A percentile compares a stretch with the other conserved stretches of the same genome.
phyloP scores from a whole-genome alignment of 2,329 filamentous ascomycete species.

The Dothidotthia symphoricarpi region DNA sequence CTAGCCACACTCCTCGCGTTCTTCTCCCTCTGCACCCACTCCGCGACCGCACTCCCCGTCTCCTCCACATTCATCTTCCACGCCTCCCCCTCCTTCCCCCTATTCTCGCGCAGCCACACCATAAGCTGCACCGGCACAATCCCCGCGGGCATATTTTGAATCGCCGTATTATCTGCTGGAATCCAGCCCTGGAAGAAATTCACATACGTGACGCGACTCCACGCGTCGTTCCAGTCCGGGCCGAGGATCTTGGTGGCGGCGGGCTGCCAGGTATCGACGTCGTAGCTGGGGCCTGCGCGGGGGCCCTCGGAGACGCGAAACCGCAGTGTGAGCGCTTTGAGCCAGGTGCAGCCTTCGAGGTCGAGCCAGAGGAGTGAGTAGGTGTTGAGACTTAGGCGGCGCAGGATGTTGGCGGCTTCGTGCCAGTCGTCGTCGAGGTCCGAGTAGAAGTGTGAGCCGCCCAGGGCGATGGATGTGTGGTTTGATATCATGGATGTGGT shows the following conservation, averaged over 20 bases:
- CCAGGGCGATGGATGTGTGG: constrained; percentile 47
- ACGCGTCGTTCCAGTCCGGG: constrained; percentile 43
- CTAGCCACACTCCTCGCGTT: constrained; percentile 30
- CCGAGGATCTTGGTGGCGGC: constrained; percentile 13
- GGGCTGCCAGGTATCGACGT: constrained; percentile 12
- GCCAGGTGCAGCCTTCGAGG: constrained; percentile 61
- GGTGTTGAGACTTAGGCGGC: constrained; percentile 55
- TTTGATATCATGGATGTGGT: constrained; percentile 47
- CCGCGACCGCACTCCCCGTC: constrained; percentile 18
- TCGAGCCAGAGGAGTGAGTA: constrained; percentile 63
- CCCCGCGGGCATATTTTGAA: constrained; percentile 39
- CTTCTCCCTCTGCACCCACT: constrained; percentile 45
- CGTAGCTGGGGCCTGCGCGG: constrained; percentile 3
- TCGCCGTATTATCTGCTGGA: constrained; percentile 30
- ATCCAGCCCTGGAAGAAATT: constrained; percentile 48
- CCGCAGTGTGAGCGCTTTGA: constrained; percentile 51
- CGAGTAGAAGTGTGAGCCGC: constrained; percentile 55
- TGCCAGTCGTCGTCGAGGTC: constrained; percentile 55
- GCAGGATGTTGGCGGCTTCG: constrained; percentile 57
- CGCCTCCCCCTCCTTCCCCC: constrained; percentile 14
- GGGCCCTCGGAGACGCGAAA: constrained; percentile 3
- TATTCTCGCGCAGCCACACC: constrained; percentile 37
- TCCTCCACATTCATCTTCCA: constrained; percentile 22
- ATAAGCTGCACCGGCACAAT: constrained; percentile 37
- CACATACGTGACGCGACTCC: constrained; percentile 46